phyloP scores from a whole-genome alignment of 2,329 filamentous ascomycete species.

The Aspergillus bombycis region DNA sequence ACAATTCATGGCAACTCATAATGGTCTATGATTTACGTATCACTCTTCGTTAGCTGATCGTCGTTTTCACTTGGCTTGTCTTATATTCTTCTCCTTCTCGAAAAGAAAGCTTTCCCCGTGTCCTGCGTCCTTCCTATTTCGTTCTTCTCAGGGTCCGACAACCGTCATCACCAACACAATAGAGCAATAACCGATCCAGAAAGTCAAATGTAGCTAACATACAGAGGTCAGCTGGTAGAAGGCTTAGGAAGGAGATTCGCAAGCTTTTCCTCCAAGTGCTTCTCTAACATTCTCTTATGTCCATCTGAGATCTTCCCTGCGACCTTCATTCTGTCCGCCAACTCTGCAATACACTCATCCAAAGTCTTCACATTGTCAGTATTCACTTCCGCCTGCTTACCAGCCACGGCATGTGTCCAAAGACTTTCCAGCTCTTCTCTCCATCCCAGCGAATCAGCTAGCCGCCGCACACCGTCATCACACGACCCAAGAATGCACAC shows the following conservation, averaged over 20 bases:
- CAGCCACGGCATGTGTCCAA: slow-evolving; percentile 67
- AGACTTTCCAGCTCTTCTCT: slow-evolving; percentile 71
- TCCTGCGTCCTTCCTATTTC: too few species aligned
- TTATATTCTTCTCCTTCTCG: too few species aligned
- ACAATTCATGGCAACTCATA: too few species aligned
- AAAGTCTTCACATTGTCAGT: slow-evolving; percentile 48
- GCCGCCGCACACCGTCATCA: slow-evolving; percentile 70
- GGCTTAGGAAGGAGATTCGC: neutral
- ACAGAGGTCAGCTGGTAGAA: neutral
- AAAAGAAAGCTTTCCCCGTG: too few species aligned
- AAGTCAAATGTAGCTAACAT: too few species aligned
- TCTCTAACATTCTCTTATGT: slow-evolving; percentile 40
- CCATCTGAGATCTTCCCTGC: slow-evolving; percentile 43
- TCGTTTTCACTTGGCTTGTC: too few species aligned
- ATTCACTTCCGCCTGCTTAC: slow-evolving; percentile 53
- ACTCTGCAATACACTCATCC: slow-evolving; percentile 54
- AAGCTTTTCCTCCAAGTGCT: slow-evolving; percentile 29
- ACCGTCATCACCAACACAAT: too few species aligned
- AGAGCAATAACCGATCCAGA: too few species aligned
- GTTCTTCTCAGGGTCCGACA: too few species aligned
- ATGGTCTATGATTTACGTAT: too few species aligned
- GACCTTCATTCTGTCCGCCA: slow-evolving; percentile 54
- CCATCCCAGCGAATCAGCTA: slow-evolving; percentile 80
- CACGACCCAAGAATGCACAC: slow-evolving; percentile 75
- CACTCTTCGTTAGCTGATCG: too few species aligned